These are phyloP conservation scores for Phaeosphaeria sp. DNA, from an alignment of 2,329 filamentous ascomycete genomes.

Conservation along the genomic window DNA sequence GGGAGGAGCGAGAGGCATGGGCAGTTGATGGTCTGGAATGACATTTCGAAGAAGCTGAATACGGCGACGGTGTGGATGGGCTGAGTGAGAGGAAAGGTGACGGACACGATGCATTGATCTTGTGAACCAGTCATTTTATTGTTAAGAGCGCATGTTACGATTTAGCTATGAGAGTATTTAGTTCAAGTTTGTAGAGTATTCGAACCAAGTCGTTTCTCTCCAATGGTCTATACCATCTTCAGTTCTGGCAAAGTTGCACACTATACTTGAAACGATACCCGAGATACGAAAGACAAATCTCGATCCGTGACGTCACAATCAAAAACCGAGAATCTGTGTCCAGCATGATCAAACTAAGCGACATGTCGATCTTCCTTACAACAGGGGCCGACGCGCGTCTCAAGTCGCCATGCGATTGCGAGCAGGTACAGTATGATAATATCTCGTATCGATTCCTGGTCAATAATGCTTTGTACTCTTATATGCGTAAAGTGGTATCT, in stretches of 20 bases:
- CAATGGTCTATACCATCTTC: too few relatives aligned
- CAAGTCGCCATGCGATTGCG: neutral
- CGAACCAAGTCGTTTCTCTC: too few relatives aligned
- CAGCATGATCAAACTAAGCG: neutral
- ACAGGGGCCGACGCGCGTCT: neutral
- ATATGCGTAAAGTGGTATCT: neutral
- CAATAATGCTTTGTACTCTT: neutral
- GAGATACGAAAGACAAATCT: neutral
- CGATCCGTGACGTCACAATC: neutral
- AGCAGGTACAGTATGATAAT: neutral
- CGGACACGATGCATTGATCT: too few relatives aligned
- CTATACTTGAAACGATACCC: neutral
- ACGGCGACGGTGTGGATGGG: slow-evolving; percentile 19
- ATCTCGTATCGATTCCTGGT: neutral
- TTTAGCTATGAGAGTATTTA: too few relatives aligned
- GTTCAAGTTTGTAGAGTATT: too few relatives aligned
- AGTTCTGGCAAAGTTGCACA: too few relatives aligned
- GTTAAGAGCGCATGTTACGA: too few relatives aligned
- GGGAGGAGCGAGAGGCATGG: slow-evolving; percentile 18
- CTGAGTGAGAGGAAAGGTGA: neutral
- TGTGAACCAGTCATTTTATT: neutral
- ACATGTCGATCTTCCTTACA: neutral
- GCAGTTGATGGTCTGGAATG: slow-evolving; percentile 40
- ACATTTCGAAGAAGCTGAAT: slow-evolving; percentile 39
- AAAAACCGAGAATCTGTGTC: neutral